These are phyloP conservation scores for Aspergillus affinis DNA, from an alignment of 495 filamentous ascomycete species.

Conservation along the genomic window DNA sequence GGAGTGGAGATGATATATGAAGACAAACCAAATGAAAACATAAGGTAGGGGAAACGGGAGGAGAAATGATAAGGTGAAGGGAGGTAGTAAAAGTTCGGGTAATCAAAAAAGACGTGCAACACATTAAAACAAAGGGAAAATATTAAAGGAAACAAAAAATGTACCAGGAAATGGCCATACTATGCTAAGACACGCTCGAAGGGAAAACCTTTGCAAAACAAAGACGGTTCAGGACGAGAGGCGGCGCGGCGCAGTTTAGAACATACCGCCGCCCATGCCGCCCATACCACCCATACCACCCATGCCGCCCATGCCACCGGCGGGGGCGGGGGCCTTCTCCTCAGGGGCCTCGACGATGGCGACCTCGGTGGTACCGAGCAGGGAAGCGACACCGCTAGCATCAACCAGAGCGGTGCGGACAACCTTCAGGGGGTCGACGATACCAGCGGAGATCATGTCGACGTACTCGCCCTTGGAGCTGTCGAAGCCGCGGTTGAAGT, in stretches of 20 bases:
- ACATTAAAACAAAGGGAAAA: constrained; percentile 28
- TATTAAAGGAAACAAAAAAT: constrained; percentile 33
- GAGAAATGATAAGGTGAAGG: constrained; percentile 8
- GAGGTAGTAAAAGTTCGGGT: constrained; percentile 1
- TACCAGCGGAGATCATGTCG: constrained; percentile 96
- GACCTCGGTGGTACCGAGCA: constrained; percentile 97
- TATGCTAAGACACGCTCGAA: constrained; percentile 47
- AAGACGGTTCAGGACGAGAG: constrained; percentile 13
- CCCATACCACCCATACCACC: constrained; percentile 73
- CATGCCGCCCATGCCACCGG: constrained; percentile 61
- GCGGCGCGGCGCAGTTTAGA: constrained; percentile 35
- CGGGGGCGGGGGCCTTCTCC: constrained; percentile 68
- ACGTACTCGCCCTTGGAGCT: constrained; percentile 95
- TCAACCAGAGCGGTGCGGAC: constrained; percentile 94
- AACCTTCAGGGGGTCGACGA: constrained; percentile 98
- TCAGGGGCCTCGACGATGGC: constrained; percentile 94
- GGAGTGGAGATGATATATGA: constrained; percentile 28
- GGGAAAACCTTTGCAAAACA: constrained; percentile 27
- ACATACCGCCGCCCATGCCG: constrained; percentile 59
- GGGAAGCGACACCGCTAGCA: constrained; percentile 92
- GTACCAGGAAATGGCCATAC: constrained; percentile 36
- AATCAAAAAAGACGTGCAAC: constrained; percentile 52
- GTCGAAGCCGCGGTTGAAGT: constrained; percentile 99
- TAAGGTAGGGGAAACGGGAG: constrained; percentile 12
- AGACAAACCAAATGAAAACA: constrained; percentile 12